These are phyloP conservation scores for Simplicillium sp. DNA, from an alignment of 2,329 filamentous ascomycete genomes.

Conservation along the genomic window DNA sequence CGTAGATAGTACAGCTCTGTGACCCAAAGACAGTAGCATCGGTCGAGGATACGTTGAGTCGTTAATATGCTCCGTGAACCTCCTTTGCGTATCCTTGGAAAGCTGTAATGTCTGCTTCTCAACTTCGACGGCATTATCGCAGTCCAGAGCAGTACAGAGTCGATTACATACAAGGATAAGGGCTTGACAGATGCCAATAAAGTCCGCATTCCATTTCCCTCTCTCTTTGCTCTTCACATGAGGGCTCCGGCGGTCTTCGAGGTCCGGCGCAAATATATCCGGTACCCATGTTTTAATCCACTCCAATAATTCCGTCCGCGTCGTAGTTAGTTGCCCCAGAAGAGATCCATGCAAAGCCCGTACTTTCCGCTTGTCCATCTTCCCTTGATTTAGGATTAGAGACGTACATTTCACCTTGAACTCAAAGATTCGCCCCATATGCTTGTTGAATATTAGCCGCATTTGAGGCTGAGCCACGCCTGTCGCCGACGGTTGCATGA, in stretches of 20 bases:
- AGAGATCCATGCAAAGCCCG: not conserved
- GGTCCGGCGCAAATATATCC: not conserved
- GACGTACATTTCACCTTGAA: not conserved
- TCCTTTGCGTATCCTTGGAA: not conserved
- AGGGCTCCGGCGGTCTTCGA: not conserved
- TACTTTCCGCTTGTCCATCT: not conserved
- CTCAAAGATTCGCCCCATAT: too few species aligned
- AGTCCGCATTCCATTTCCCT: not conserved
- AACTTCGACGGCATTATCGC: not conserved
- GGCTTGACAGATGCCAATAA: not conserved
- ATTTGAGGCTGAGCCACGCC: not conserved
- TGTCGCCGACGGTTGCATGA: not conserved
- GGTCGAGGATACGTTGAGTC: not conserved
- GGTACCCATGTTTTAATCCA: not conserved
- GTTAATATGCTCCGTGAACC: not conserved
- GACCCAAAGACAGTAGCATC: not conserved
- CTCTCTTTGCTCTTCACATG: not conserved
- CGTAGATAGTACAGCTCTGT: not conserved
- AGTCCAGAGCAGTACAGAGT: not conserved
- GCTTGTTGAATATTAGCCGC: not conserved
- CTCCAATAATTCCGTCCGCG: not conserved
- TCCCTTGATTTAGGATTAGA: not conserved
- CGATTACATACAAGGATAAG: not conserved
- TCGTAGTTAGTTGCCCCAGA: not conserved
- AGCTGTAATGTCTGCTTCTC: not conserved